These are phyloP conservation scores for Pseudonitzschia delicatissima DNA, from an alignment of 108 stramenopile genomes.

Conservation along the genomic window DNA sequence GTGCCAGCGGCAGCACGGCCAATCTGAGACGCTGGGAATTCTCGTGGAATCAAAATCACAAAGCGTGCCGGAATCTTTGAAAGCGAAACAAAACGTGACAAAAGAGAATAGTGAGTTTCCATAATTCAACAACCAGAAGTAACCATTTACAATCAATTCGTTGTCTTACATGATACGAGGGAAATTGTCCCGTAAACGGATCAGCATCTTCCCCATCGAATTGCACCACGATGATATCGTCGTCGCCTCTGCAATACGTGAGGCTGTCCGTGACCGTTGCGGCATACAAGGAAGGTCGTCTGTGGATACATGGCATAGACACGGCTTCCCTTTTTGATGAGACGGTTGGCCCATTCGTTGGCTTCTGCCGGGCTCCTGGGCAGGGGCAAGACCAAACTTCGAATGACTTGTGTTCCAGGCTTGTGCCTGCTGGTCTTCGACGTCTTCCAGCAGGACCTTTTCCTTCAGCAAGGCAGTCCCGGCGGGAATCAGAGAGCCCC, in stretches of 20 bases:
- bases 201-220: conserved; percentile 75
- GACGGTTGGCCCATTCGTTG: conserved; percentile 52
- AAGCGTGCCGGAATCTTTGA: conserved; percentile 63
- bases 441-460: conserved; percentile 61
- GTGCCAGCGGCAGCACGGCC: not conserved
- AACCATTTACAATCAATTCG: too few relatives aligned
- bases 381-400: conserved; percentile 64
- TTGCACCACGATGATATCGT: conserved; percentile 76
- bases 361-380: conserved; percentile 58
- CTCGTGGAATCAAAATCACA: conserved; percentile 64
- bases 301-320: conserved; percentile 80
- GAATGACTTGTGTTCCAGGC: conserved; percentile 27
- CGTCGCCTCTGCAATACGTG: conserved; percentile 70
- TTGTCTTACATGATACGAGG: not conserved
- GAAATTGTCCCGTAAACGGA: not conserved
- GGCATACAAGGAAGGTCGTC: conserved; percentile 64
- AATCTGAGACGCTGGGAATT: conserved; percentile 45
- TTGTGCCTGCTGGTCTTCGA: conserved; percentile 40
- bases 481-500: conserved; percentile 46
- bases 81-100: not conserved
- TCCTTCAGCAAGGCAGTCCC: conserved; percentile 51
- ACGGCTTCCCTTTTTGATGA: conserved; percentile 50
- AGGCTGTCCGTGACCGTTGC: conserved; percentile 75
- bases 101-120: not conserved
- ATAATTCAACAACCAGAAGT: conserved; percentile 47